Evolutionary conservation across 1,284 basidiomycete genomes (phyloP).

Genomic region (Puccinia triticina): DNA sequence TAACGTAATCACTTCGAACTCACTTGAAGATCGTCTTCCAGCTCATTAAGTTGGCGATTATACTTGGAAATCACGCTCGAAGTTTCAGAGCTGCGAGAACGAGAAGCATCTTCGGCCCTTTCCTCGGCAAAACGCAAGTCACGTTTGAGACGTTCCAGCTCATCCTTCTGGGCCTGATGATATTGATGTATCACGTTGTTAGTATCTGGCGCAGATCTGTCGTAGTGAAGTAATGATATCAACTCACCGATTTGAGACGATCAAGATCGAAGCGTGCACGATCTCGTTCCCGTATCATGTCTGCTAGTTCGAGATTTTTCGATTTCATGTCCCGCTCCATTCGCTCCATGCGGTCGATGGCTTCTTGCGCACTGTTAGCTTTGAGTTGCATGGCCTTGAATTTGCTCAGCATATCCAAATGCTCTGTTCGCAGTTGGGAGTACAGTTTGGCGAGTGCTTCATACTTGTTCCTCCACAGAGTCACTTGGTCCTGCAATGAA

Average conservation of each 20-base stretch:
- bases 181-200: not conserved
- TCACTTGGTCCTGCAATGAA: conserved; percentile 95
- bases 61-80: conserved; percentile 86
- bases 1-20: conserved; percentile 57
- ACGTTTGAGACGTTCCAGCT: conserved; percentile 86
- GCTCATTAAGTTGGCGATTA: conserved; percentile 91
- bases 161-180: conserved; percentile 80
- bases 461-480: conserved; percentile 97
- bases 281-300: conserved; percentile 98
- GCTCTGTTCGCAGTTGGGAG: conserved; percentile 94
- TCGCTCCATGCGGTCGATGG: conserved; percentile 97
- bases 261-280: conserved; percentile 96
- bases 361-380: conserved; percentile 96
- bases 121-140: conserved; percentile 98
- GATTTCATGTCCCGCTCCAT: conserved; percentile 98
- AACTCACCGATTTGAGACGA: conserved; percentile 74
- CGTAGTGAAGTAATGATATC: not conserved
- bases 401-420: conserved; percentile 94
- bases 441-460: conserved; percentile 98
- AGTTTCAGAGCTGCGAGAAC: conserved; percentile 90
- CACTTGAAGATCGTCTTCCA: conserved; percentile 89
- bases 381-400: conserved; percentile 98
- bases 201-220: not conserved
- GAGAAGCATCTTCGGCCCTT: conserved; percentile 87
- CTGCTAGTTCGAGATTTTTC: conserved; percentile 96